phyloP scores from a whole-genome alignment of 306 rosid species.

The Lotus japonicus region DNA sequence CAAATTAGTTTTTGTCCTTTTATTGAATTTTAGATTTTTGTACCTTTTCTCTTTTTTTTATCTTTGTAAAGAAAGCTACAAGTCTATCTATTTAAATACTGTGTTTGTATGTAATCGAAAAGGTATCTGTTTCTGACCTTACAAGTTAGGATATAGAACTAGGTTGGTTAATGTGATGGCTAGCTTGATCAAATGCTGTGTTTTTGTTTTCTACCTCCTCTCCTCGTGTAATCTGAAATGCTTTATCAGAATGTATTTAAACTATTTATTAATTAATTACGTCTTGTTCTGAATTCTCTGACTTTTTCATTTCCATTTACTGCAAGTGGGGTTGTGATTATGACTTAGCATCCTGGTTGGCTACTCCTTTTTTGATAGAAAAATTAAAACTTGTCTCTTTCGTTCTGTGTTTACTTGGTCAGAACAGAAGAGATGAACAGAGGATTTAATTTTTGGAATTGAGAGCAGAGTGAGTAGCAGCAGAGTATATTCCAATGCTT shows the following conservation, averaged over 20 bases:
- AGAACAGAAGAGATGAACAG: neutral
- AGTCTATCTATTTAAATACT: neutral
- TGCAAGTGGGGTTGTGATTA: neutral
- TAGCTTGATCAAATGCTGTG: neutral
- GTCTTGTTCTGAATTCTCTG: neutral
- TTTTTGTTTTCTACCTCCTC: neutral
- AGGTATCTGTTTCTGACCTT: neutral
- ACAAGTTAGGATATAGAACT: neutral
- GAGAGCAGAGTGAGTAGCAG: neutral
- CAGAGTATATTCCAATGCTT: neutral
- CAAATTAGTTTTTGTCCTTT: neutral
- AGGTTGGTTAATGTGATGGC: constrained; percentile 7
- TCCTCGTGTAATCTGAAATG: constrained; percentile 1
- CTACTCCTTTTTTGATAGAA: neutral
- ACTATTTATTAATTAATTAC: neutral
- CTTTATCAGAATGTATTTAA: neutral
- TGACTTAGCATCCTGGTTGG: neutral
- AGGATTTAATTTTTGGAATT: neutral
- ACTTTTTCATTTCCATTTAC: neutral
- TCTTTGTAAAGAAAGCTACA: neutral
- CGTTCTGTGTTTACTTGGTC: neutral
- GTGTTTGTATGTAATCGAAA: neutral
- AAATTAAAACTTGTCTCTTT: neutral
- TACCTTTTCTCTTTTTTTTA: no score
- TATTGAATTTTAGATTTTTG: neutral